Percentiles rank a stretch among this genome's conserved stretches.
Conservation (phyloP, 345 rosid species). For the Syzygium jambos region DNA sequence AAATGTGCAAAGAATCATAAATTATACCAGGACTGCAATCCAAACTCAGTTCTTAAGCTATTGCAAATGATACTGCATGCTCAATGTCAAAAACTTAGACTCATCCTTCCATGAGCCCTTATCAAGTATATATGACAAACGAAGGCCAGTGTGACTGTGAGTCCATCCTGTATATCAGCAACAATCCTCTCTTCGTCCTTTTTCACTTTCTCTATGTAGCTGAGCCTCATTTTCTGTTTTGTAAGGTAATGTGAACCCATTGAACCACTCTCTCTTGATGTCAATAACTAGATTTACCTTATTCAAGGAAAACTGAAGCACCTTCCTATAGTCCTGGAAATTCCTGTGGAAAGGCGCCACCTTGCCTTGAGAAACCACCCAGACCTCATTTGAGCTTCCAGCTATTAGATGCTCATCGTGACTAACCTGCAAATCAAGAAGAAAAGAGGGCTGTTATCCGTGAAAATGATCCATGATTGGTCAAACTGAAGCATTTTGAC, state of each 20-base stretch:
- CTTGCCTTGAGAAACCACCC: not conserved
- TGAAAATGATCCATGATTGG: not conserved
- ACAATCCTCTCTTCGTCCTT: not conserved
- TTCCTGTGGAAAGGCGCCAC: not conserved
- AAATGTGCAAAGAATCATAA: not conserved
- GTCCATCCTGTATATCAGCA: not conserved
- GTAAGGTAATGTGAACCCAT: not conserved
- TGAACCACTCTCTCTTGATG: not conserved
- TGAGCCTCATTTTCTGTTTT: not conserved
- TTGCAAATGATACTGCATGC: not conserved
- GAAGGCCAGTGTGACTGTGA: not conserved
- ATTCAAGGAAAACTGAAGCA: not conserved
- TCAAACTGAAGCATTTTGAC: too few relatives aligned
- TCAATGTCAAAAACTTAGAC: not conserved
- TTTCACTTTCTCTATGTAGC: not conserved
- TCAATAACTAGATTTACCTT: not conserved
- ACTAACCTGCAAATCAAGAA: not conserved
- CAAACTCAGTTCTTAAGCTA: not conserved
- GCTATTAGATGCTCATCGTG: not conserved
- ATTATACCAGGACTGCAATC: not conserved
- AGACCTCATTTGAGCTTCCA: not conserved
- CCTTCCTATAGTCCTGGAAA: not conserved
- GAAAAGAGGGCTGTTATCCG: not conserved
- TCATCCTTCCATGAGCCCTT: not conserved
- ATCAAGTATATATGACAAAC: not conserved